Conservation (phyloP, 164 flowering plant species). For the Tinospora cordifolia region DNA sequence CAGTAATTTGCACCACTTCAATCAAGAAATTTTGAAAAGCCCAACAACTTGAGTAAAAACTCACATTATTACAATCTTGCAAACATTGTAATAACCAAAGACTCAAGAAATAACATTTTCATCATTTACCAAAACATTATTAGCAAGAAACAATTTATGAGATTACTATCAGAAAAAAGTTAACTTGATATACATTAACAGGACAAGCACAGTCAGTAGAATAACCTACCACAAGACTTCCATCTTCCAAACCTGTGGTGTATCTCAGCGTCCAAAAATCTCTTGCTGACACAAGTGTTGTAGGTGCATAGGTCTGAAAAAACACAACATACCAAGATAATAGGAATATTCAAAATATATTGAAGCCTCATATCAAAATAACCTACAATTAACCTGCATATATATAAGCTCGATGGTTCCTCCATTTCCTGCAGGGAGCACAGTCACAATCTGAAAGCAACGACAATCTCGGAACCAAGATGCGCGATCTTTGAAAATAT, state of each 20-base stretch:
- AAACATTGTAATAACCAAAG: neutral
- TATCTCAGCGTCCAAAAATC: constrained; percentile 88
- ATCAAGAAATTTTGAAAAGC: too few species aligned
- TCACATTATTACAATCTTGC: neutral
- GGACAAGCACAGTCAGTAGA: neutral
- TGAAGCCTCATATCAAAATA: neutral
- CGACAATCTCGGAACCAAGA: constrained; percentile 89
- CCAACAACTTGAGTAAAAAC: too few species aligned
- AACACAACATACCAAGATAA: neutral
- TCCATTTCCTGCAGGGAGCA: constrained; percentile 65
- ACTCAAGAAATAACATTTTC: neutral
- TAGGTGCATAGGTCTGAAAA: constrained; percentile 71
- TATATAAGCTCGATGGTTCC: constrained; percentile 76
- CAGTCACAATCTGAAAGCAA: constrained; percentile 51
- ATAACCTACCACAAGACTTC: constrained; percentile 72
- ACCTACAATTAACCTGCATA: constrained; percentile 52
- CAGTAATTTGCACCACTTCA: too few species aligned
- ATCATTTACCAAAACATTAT: neutral
- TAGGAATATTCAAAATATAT: neutral
- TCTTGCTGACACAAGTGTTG: constrained; percentile 80
- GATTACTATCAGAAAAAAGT: neutral
- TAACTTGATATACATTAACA: neutral
- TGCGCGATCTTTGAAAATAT: constrained; percentile 77
- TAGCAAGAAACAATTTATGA: neutral
- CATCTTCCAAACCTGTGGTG: constrained; percentile 64